Evolutionary conservation across 768 basidiomycete genomes (phyloP).

Genomic region (Dacryopinax spathularia): DNA sequence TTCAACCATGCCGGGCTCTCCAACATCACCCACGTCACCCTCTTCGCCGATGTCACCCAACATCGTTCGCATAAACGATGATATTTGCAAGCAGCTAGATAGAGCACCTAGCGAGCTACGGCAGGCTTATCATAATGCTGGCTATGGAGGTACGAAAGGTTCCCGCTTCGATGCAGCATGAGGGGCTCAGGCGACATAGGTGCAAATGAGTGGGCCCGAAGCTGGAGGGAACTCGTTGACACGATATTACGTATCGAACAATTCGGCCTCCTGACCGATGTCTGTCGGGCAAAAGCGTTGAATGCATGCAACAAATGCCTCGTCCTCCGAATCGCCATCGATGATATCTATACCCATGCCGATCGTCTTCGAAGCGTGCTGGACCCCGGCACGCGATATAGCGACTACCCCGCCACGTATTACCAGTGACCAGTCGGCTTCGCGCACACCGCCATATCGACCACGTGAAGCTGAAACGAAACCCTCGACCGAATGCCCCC

Average conservation of each 20-base stretch:
- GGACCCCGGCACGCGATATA: background rate
- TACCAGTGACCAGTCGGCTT: background rate
- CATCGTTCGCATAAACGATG: background rate
- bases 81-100: slow-evolving; percentile 1
- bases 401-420: background rate
- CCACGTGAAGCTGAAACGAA: background rate
- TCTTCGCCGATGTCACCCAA: background rate
- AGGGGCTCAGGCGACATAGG: background rate
- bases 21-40: background rate
- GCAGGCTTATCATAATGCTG: background rate
- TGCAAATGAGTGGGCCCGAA: background rate
- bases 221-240: background rate
- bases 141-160: background rate
- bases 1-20: background rate
- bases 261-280: slow-evolving; percentile 2
- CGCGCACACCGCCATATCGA: background rate
- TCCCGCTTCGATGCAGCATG: background rate
- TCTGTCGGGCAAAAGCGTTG: background rate
- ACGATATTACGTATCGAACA: background rate
- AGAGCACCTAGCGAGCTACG: background rate
- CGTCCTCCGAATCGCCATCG: background rate
- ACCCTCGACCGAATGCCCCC: background rate
- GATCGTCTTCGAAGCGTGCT: background rate
- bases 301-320: background rate
- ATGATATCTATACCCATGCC: background rate